Conservation (phyloP, 2,329 filamentous ascomycete species). For the Cladosporium sp. region DNA sequence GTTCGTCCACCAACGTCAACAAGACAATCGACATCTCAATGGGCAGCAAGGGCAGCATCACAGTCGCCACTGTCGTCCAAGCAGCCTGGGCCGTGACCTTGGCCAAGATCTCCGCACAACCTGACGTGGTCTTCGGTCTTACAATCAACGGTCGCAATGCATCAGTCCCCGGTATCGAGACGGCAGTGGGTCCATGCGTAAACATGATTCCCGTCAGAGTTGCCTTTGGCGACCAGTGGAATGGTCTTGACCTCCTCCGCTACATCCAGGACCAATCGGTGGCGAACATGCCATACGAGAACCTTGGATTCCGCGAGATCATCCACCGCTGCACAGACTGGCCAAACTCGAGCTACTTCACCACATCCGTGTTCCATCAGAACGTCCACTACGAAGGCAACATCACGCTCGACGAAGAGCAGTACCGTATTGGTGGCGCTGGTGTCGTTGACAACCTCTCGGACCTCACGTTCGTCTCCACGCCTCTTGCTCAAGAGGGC, state of each 20-base stretch:
- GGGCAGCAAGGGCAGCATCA: slow-evolving; percentile 25
- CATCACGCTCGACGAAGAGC: slow-evolving; percentile 14
- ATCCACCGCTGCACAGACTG: slow-evolving; percentile 17
- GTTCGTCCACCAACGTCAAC: slow-evolving; percentile 13
- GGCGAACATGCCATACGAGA: slow-evolving; percentile 18
- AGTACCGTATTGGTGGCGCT: slow-evolving; percentile 14
- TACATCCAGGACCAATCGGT: slow-evolving; percentile 13
- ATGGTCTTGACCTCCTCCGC: slow-evolving; percentile 15
- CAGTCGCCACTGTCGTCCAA: slow-evolving; percentile 51
- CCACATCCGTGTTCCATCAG: slow-evolving; percentile 15
- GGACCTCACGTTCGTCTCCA: slow-evolving; percentile 14
- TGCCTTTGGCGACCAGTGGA: slow-evolving; percentile 12
- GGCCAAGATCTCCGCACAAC: slow-evolving; percentile 49
- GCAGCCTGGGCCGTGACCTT: slow-evolving; percentile 60
- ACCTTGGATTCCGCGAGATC: slow-evolving; percentile 17
- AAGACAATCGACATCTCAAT: slow-evolving; percentile 17
- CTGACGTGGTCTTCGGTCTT: slow-evolving; percentile 57
- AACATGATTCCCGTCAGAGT: slow-evolving; percentile 18
- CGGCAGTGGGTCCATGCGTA: slow-evolving; percentile 14
- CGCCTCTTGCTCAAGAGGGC: slow-evolving; percentile 13
- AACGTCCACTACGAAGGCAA: slow-evolving; percentile 18
- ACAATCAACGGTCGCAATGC: slow-evolving; percentile 18
- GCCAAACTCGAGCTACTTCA: slow-evolving; percentile 13
- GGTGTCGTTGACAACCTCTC: slow-evolving; percentile 16
- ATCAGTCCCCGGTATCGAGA: slow-evolving; percentile 16